Evolutionary conservation across 2,329 filamentous ascomycete genomes (phyloP).

Genomic region (Chalaropsis thielavioides): DNA sequence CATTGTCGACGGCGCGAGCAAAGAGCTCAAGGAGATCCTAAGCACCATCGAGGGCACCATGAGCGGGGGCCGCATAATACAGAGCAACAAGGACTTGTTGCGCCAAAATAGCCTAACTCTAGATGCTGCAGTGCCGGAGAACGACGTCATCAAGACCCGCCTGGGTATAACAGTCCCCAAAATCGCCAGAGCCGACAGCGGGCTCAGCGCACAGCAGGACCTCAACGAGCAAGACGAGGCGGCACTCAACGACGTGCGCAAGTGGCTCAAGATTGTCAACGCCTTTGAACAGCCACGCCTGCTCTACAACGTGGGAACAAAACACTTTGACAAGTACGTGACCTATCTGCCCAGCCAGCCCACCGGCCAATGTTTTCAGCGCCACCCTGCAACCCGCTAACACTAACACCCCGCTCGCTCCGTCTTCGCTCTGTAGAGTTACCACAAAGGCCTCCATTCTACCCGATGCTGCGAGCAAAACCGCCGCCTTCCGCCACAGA

Average conservation of each 20-base stretch:
- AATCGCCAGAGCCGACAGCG: slow-evolving; percentile 40
- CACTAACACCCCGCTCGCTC: slow-evolving; percentile 15
- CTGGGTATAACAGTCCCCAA: slow-evolving; percentile 29
- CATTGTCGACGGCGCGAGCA: slow-evolving; percentile 71
- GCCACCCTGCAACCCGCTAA: neutral
- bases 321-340: slow-evolving; percentile 68
- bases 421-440: slow-evolving; percentile 30
- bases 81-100: slow-evolving; percentile 37
- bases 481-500: slow-evolving; percentile 70
- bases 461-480: slow-evolving; percentile 68
- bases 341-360: neutral
- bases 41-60: slow-evolving; percentile 76
- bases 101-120: slow-evolving; percentile 52
- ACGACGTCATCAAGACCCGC: slow-evolving; percentile 39
- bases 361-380: neutral
- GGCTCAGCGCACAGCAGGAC: slow-evolving; percentile 42
- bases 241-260: slow-evolving; percentile 50
- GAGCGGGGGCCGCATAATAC: slow-evolving; percentile 61
- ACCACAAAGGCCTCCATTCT: slow-evolving; percentile 53
- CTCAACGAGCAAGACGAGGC: slow-evolving; percentile 44
- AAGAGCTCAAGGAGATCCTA: slow-evolving; percentile 66
- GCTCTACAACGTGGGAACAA: slow-evolving; percentile 64
- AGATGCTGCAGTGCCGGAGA: slow-evolving; percentile 33
- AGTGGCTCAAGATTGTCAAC: slow-evolving; percentile 70
- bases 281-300: slow-evolving; percentile 77